These are phyloP conservation scores for Cladosporium austrohemisphaericum DNA, from an alignment of 2,329 filamentous ascomycete genomes.

Conservation along the genomic window DNA sequence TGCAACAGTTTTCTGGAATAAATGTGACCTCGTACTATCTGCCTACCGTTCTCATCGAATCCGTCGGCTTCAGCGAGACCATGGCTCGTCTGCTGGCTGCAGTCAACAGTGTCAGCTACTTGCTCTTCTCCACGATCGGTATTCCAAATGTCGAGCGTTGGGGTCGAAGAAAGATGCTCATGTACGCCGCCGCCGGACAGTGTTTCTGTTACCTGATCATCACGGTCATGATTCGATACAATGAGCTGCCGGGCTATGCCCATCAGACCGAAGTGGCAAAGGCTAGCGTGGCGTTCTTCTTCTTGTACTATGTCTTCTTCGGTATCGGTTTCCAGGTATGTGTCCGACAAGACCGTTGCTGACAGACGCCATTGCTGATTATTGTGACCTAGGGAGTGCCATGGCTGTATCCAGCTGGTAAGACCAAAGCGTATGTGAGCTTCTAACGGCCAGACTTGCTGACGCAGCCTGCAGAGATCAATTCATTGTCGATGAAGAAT, in stretches of 20 bases:
- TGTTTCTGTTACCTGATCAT: constrained; percentile 51
- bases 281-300: constrained; percentile 49
- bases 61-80: constrained; percentile 51
- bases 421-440: neutral
- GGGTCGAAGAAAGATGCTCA: constrained; percentile 58
- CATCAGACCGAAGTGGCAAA: constrained; percentile 31
- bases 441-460: neutral
- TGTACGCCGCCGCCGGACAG: constrained; percentile 53
- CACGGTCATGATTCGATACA: constrained; percentile 47
- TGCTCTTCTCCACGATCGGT: constrained; percentile 46
- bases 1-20: constrained; percentile 47
- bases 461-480: constrained; percentile 40
- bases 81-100: constrained; percentile 55
- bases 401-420: constrained; percentile 37
- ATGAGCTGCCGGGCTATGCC: constrained; percentile 31
- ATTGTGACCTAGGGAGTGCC: constrained; percentile 36
- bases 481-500: constrained; percentile 47
- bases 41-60: constrained; percentile 57
- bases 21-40: constrained; percentile 49
- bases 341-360: too few species aligned
- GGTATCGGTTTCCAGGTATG: constrained; percentile 36
- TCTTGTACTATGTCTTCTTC: constrained; percentile 54
- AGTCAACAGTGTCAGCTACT: constrained; percentile 50
- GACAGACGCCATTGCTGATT: neutral
- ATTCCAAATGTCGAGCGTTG: constrained; percentile 49